Base-by-base conservation (phyloP, 73 alveolate genomes). In the Blepharisma stoltei region DNA sequence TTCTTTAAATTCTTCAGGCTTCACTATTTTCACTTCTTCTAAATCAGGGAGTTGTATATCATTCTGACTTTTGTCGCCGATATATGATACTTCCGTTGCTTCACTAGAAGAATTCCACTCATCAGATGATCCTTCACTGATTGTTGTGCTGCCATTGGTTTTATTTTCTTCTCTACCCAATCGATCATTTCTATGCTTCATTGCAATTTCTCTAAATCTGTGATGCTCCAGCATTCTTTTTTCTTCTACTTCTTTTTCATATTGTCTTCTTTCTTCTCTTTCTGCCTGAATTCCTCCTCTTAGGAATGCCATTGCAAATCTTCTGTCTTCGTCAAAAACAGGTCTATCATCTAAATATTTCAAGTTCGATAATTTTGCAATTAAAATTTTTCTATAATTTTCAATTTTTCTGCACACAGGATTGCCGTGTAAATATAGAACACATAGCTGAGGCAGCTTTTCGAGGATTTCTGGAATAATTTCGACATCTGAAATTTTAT, bases 341-440 rank as follows among this genome's bases (percentile, higher is more conserved):
- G 98, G 98, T 87, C 95, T 88, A 67, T 93, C 97, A 82, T 93
- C 98, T 55, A 93, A 79, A 83, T 93, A 97, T 73, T 89, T 97
- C 69, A 97, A 87, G 25, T 88, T 86, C 25, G 93, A 92, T 20
- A 97, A 78, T 82, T 79, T 86, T 32, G 90, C 94, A 25, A 95
- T 95, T 38, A 97, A 67, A 38, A 95, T 86, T 83, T 97, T 97
- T 67, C 99, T 81, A 83, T 95, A 97, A 84, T 92, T 86, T 46
- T 88, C 82, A 48, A 97, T 97, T 77, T 97, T 92, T 78, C 90
- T 93, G 70, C 85, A 71, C 1, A 89, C 95, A 53, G 94, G 95
- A 86, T 97, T 97, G 70, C 97, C 97, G 69, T 91, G 87, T 71
- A 92, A 79, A 83, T 97, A 97, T 38, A 97, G 77, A 8, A 97